phyloP scores from a whole-genome alignment of 305 asterid species.

The Nicotiana rustica region DNA sequence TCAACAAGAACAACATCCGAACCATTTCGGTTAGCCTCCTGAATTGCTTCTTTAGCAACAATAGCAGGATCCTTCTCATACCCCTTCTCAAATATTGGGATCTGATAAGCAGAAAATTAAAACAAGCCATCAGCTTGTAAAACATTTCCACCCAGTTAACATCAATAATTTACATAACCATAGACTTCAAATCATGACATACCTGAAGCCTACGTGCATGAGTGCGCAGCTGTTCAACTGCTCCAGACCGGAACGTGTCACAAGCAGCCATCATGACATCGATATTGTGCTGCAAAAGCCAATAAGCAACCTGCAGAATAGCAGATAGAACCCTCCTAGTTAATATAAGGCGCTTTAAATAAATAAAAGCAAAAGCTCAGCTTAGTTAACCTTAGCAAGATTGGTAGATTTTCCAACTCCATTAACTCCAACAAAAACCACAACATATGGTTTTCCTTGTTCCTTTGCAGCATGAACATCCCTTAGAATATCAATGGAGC shows the following conservation, averaged over 20 bases:
- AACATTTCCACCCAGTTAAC: neutral
- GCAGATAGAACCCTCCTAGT: neutral
- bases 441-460: conserved; percentile 91
- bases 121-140: neutral
- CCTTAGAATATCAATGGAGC: conserved; percentile 93
- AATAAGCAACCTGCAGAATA: conserved; percentile 79
- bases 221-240: conserved; percentile 95
- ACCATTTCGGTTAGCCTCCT: conserved; percentile 83
- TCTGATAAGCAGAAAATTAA: conserved; percentile 43
- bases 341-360: neutral
- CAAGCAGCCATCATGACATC: conserved; percentile 98
- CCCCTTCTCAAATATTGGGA: conserved; percentile 95
- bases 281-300: conserved; percentile 87
- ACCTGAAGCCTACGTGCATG: conserved; percentile 98
- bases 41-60: conserved; percentile 96
- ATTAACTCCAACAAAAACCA: conserved; percentile 93
- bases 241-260: conserved; percentile 97
- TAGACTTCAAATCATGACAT: conserved; percentile 32
- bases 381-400: conserved; percentile 76
- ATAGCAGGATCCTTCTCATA: conserved; percentile 97
- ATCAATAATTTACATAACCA: neutral
- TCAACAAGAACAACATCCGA: conserved; percentile 95
- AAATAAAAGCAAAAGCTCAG: neutral
- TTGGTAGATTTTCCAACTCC: conserved; percentile 98
- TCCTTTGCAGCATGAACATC: conserved; percentile 96